phyloP scores from a whole-genome alignment of 176 grass and related monocot genomes.

The Musa troglodytarum region DNA sequence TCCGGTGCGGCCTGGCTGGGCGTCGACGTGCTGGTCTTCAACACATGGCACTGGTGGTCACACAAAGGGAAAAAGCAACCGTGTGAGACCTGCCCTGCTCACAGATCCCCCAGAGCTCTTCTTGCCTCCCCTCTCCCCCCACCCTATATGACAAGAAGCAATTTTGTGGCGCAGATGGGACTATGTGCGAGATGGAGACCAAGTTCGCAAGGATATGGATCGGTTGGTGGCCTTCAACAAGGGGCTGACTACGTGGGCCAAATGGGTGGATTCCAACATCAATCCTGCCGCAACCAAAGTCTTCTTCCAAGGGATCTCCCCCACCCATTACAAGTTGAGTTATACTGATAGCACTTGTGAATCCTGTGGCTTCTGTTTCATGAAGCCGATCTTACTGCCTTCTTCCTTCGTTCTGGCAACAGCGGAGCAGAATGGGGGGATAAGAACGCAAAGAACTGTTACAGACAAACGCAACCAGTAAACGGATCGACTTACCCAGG shows the following conservation, averaged over 20 bases:
- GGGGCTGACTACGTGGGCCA: conserved; percentile 78
- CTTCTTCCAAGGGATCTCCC: conserved; percentile 91
- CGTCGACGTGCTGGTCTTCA: conserved; percentile 67
- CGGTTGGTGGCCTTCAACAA: conserved; percentile 76
- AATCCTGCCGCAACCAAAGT: conserved; percentile 56
- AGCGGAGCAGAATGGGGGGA: conserved; percentile 72
- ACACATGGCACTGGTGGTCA: conserved; percentile 98
- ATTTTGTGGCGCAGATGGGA: conserved; percentile 54
- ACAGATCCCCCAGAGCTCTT: neutral
- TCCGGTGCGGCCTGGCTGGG: conserved; percentile 61
- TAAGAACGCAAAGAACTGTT: conserved; percentile 32
- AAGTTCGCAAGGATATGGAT: conserved; percentile 74
- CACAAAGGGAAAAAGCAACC: conserved; percentile 82
- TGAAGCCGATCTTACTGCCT: neutral
- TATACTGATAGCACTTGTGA: neutral
- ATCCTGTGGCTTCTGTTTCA: neutral
- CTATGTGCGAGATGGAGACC: conserved; percentile 55
- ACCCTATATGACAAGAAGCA: neutral
- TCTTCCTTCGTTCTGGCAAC: neutral
- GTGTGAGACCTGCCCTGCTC: conserved; percentile 22
- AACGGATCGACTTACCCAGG: conserved; percentile 48
- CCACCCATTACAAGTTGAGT: conserved; percentile 66
- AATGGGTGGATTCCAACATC: conserved; percentile 71
- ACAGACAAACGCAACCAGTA: conserved; percentile 49
- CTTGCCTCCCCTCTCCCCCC: neutral